Evolutionary conservation across 768 basidiomycete genomes (phyloP), one percentile per base, ranked within the genome.

Genomic region (Boletus insuetus): DNA sequence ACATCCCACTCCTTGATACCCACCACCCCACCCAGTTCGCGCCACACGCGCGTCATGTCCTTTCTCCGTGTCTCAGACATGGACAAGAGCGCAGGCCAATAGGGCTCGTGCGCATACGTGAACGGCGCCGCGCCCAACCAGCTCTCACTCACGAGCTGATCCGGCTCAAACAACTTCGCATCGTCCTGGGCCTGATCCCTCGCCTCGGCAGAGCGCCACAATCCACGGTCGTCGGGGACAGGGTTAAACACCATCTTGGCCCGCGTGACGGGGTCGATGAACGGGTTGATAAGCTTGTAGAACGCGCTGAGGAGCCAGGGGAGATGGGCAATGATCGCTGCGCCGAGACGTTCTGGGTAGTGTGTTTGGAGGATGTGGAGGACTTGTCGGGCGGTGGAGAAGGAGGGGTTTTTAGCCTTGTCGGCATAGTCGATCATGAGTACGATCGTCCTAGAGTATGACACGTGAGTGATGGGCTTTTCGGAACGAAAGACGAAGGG

Each of bases 341-440:
- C 66, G 24, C 90, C 91, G 34, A 96, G 83, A 4, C 94, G 84
- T 68, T 96, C 94, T 0, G 91, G 91, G 63, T 92, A 94, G 66
- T 94, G 90, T 22, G 83, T 80, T 63, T 92, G 91, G 14, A 92
- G 76, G 61, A 91, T 87, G 67, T 78, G 71, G 50, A 87, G 77
- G 13, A 82, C 76, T 26, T 61, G 66, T 11, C 75, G 71, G 8
- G 79, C 57, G 11, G 68, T 73, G 0, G 62, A 31, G 13, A 82
- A 47, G 8, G 77, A 74, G 0, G 82, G 79, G 24, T 63, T 82
- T 70, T 89, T 91, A 35, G 79, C 82, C 65, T 80, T 79, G 66
- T 89, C 87, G 6, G 81, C 87, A 50, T 85, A 91, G 74, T 94
- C 85, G 60, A 92, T 84, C 72, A 94, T 81, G 22, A 92, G 74